Percentiles rank a stretch among this genome's conserved stretches.
These are phyloP conservation scores for Lycium barbarum DNA, from an alignment of 257 asterid genomes.

Conservation along the genomic window DNA sequence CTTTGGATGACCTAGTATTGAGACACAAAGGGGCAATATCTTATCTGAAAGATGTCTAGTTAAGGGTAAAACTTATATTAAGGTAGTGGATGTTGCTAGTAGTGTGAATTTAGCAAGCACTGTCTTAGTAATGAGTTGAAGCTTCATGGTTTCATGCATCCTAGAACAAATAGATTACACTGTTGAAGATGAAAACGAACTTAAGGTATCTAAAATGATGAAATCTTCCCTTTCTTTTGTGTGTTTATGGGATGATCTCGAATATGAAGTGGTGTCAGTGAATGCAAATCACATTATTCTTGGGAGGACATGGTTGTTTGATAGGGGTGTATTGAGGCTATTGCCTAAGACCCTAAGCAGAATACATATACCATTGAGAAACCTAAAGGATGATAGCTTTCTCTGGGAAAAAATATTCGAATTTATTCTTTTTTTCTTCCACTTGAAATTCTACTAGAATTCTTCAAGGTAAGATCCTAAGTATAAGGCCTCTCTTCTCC, in stretches of 20 bases:
- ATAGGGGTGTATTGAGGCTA: background rate
- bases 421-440: background rate
- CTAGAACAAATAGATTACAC: slow-evolving; percentile 7
- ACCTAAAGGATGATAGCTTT: background rate
- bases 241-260: background rate
- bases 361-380: background rate
- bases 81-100: background rate
- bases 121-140: background rate
- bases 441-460: background rate
- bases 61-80: background rate
- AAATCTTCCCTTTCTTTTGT: background rate
- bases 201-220: slow-evolving; percentile 7
- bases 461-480: background rate
- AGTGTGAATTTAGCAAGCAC: background rate
- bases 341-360: background rate
- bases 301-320: background rate
- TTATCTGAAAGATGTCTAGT: background rate
- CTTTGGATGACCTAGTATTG: background rate
- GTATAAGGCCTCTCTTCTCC: background rate
- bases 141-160: background rate
- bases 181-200: background rate
- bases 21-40: background rate
- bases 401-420: background rate
- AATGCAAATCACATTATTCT: background rate
- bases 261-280: background rate